Percentiles rank a stretch among this genome's conserved stretches.
phyloP scores from a whole-genome alignment of 305 asterid species.

The Striga hermonthica region DNA sequence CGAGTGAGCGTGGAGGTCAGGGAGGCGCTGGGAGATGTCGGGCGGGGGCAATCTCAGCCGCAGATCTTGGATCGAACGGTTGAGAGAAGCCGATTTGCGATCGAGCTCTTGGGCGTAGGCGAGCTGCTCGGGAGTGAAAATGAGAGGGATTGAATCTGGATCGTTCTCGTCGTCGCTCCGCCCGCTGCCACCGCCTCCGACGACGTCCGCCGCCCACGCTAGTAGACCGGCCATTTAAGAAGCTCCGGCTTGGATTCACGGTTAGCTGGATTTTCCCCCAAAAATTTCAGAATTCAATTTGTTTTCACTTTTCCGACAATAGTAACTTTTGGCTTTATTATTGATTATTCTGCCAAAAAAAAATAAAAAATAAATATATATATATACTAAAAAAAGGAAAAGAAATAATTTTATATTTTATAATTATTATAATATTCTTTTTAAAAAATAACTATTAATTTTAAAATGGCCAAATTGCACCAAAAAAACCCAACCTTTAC shows the following conservation, averaged over 20 bases:
- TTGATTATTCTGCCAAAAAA: too few species aligned
- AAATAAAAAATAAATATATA: too few species aligned
- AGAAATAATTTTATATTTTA: too few species aligned
- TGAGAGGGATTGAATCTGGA: constrained; percentile 65
- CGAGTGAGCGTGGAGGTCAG: constrained; percentile 94
- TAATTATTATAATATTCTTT: too few species aligned
- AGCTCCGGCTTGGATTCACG: constrained; percentile 14
- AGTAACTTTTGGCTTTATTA: not conserved
- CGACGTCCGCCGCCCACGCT: constrained; percentile 99
- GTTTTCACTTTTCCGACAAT: not conserved
- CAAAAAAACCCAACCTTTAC: too few species aligned
- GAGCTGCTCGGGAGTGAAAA: constrained; percentile 79
- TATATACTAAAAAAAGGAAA: too few species aligned
- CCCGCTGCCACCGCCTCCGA: constrained; percentile 63
- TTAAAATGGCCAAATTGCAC: too few species aligned
- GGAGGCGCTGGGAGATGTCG: constrained; percentile 88
- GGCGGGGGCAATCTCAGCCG: constrained; percentile 91
- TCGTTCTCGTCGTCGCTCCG: constrained; percentile 52
- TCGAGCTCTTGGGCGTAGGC: constrained; percentile 62
- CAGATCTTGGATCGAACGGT: constrained; percentile 93
- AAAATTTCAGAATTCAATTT: not conserved
- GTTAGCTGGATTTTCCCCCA: not conserved
- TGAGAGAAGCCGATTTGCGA: constrained; percentile 56
- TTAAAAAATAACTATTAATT: too few species aligned
- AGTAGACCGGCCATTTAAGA: constrained; percentile 77